Percentiles rank a stretch among this genome's conserved stretches.
phyloP scores from a whole-genome alignment of 164 flowering plant species.

The Magnolia sinica region DNA sequence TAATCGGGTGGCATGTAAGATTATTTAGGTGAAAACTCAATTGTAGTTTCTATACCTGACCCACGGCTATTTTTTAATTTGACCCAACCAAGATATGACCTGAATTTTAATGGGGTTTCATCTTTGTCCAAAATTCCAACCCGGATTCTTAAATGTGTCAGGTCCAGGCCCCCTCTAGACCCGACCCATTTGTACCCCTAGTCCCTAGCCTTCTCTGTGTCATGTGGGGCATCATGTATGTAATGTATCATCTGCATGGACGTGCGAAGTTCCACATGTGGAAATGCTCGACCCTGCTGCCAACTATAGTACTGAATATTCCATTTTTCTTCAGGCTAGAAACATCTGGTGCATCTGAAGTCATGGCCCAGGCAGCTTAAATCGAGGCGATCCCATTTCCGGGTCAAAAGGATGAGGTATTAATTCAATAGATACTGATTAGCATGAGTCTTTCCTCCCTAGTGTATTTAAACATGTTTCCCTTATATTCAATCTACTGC shows the following conservation, averaged over 20 bases:
- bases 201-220: not conserved
- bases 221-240: too few species aligned
- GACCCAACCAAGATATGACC: too few species aligned
- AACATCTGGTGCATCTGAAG: conserved; percentile 2
- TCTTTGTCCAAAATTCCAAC: not conserved
- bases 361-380: conserved; percentile 9
- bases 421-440: not conserved
- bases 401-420: not conserved
- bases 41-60: too few species aligned
- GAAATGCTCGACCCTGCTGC: too few species aligned
- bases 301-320: not conserved
- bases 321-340: conserved; percentile 2
- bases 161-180: not conserved
- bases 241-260: too few species aligned
- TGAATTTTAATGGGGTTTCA: not conserved
- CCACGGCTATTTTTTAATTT: too few species aligned
- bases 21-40: too few species aligned
- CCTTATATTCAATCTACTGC: not conserved
- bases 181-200: not conserved
- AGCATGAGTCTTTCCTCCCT: not conserved
- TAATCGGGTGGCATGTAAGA: too few species aligned
- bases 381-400: not conserved
- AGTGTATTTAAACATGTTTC: not conserved
- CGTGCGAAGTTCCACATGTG: too few species aligned
- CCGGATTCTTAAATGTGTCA: not conserved